Percentiles rank a stretch among this genome's conserved stretches.
phyloP scores from a whole-genome alignment of 2,329 filamentous ascomycete genomes.

The Ophiostoma australiae region DNA sequence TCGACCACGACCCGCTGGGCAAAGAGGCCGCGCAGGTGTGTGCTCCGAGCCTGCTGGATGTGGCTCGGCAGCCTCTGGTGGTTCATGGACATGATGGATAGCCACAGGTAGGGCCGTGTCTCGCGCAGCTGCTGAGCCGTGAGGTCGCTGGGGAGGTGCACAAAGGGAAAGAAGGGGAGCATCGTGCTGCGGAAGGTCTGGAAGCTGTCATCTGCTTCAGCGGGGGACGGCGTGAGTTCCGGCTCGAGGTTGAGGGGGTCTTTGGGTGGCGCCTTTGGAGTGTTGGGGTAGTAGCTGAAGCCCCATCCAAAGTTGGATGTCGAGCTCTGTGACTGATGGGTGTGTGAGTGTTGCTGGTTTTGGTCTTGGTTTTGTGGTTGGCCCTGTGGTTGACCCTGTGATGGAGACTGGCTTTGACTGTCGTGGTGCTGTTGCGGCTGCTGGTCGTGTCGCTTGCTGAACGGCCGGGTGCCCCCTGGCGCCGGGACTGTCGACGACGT shows the following conservation, averaged over 20 bases:
- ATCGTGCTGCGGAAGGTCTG: conserved; percentile 38
- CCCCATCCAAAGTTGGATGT: conserved; percentile 12
- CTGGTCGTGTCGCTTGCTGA: background rate
- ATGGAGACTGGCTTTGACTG: background rate
- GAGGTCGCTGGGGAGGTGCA: conserved; percentile 37
- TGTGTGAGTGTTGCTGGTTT: background rate
- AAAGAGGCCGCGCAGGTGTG: conserved; percentile 41
- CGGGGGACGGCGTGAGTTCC: conserved; percentile 31
- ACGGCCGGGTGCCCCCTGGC: background rate
- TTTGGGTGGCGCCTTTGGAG: background rate
- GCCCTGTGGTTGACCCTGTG: background rate
- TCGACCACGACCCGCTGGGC: conserved; percentile 44
- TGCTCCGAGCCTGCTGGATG: conserved; percentile 38
- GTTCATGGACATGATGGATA: conserved; percentile 45
- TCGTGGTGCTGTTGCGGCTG: background rate
- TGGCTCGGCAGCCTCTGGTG: conserved; percentile 41
- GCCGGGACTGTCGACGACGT: conserved; percentile 15
- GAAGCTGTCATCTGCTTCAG: conserved; percentile 40
- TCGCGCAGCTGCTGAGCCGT: conserved; percentile 38
- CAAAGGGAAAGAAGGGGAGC: conserved; percentile 43
- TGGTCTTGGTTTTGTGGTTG: background rate
- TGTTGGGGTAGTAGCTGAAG: conserved; percentile 7
- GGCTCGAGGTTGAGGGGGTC: conserved; percentile 18
- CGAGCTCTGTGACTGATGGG: background rate
- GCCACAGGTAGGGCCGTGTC: conserved; percentile 46